A percentile compares a stretch with the other conserved stretches of the same genome.
These are phyloP conservation scores for Aspergillus incahuasiensis DNA, from an alignment of 495 filamentous ascomycete species.

Conservation along the genomic window DNA sequence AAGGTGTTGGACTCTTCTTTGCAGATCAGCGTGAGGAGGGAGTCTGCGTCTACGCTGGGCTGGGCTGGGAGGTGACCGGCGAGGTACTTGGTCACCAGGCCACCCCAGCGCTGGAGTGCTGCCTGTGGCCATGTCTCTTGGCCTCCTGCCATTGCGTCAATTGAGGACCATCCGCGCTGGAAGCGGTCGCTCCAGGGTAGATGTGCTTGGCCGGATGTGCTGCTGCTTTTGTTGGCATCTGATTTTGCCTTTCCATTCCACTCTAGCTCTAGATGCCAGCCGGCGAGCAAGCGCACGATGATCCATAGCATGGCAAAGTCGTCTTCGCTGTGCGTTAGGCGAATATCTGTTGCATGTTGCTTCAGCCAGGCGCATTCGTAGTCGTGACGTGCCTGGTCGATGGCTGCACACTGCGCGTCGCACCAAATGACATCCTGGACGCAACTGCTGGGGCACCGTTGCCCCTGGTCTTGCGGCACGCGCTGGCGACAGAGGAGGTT, in stretches of 20 bases:
- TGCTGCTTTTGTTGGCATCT: too few species aligned
- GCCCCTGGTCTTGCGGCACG: neutral
- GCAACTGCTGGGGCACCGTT: neutral
- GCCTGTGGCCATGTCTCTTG: neutral
- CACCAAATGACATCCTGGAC: neutral
- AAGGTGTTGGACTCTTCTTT: neutral
- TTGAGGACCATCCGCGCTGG: neutral
- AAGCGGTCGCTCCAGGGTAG: neutral
- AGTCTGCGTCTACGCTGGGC: neutral
- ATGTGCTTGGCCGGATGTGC: neutral
- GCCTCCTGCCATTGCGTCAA: neutral
- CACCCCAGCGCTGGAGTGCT: too few species aligned
- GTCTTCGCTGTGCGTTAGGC: neutral
- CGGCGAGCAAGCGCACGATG: neutral
- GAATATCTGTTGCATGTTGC: neutral
- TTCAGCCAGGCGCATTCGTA: neutral
- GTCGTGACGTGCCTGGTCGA: neutral
- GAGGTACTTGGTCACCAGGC: too few species aligned
- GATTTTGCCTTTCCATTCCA: neutral
- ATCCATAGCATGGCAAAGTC: neutral
- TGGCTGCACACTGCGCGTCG: too few species aligned
- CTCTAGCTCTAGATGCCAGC: neutral
- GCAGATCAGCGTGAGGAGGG: neutral
- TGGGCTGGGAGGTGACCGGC: too few species aligned
- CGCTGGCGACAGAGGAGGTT: neutral